Base-by-base conservation (phyloP, 805 yeast genomes). In the Hermanozyma aechmeae region DNA sequence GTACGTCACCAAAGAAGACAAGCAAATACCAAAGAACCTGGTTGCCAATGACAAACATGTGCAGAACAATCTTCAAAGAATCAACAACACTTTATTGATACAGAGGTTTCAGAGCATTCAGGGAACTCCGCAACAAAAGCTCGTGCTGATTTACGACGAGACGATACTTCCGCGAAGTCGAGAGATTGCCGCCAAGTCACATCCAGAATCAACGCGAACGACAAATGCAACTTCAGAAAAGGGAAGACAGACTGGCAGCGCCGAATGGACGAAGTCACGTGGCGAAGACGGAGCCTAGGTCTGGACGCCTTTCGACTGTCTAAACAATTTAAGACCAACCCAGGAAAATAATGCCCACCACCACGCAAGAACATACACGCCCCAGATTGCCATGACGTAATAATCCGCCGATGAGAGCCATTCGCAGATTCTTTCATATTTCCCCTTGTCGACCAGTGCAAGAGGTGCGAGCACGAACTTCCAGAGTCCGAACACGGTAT, bases 281-380 rank as follows among this genome's bases (percentile, higher is more conserved):
- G 95, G 95, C 1, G 97, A 87, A 26, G 29, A 33, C 16, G 46
- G 46, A n/a, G n/a, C n/a, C n/a, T n/a, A n/a, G n/a, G 10, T 26
- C 27, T 50, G 54, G 11, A 72, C 68, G 6, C 85, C 85, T 40
- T 75, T 79, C 14, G 92, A 79, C 46, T 83, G 92, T 32, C 85
- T 61, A 53, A 83, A 83, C 32, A 82, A 56, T 51, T 83, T 83
- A 68, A 82, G 64, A 21, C 92, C 87, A 25, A 76, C 61, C 94
- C 94, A 83, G 8, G 86, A 73, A 3, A 69, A 56, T 7, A 75
- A 54, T 24, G 86, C 73, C 93, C 94, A 82, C 66, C 66, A 61
- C 68, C 68, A 62, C 9, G 45, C 38, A 12, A 60, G 54, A 24
- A 62, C 55, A 36, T 62, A 62, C 3, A 62, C 46, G 26, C 63